Evolutionary conservation across 495 filamentous ascomycete species (phyloP), one percentile per base, ranked within the genome.

Genomic region (Penicillium riverlandense): DNA sequence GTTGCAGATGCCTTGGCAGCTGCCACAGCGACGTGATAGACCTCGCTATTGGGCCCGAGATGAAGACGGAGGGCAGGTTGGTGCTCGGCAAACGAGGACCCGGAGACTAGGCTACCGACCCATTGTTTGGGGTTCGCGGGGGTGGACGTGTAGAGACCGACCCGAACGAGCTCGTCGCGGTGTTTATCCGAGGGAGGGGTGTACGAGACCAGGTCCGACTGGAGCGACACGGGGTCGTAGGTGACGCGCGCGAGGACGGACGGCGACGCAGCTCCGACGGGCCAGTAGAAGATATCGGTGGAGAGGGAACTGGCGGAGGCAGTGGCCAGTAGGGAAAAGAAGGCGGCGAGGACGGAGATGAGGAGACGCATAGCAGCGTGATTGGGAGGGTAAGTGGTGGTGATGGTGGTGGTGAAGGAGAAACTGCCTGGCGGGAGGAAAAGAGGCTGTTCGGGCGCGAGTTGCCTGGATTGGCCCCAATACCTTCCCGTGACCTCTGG

Each of bases 271-370:
- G 56, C 42, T 27, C 51, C 44, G 11, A 70, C 15, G 35, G 66
- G 65, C 69, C 69, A 73, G 53, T 64, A 66, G 12, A 66, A 51
- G 41, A 73, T 55, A 29, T 72, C 67, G 5, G 62, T 49, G 4
- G 63, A 54, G 13, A 49, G 29, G 4, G 40, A 45, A n/a, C 54
- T 46, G 38, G 53, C 43, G 29, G 48, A 16, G 46, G 38, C 30
- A 27, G 37, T 45, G 27, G 40, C 49, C 16, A 60, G 31, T 6
- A 53, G 43, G 44, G 50, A 34, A 34, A 45, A 44, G 29, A 57
- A 9, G 3, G 52, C 34, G 12, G 49, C 38, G 28, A 66, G 35
- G 10, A 63, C 13, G 36, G 45, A 16, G 8, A 40, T 36, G 22
- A 61, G 45, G 13, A 40, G 38, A n/a, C 52, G 49, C 66, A 71